Conservation (phyloP, 139 green algal species). For the Chlamydomonas urium region DNA sequence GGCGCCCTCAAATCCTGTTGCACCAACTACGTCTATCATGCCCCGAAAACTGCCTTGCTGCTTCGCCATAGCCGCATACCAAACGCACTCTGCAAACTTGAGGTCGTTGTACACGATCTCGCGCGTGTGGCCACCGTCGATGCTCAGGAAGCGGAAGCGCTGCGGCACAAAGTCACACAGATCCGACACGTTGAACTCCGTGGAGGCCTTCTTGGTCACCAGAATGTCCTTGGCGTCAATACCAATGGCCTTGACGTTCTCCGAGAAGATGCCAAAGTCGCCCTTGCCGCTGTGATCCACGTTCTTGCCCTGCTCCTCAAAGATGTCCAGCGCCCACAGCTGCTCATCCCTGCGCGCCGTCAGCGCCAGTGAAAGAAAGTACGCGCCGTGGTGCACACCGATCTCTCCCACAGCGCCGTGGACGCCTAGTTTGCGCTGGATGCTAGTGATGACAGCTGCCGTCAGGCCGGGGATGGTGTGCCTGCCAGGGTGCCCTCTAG, state of each 20-base stretch:
- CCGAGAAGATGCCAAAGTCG: constrained; percentile 6
- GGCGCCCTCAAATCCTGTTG: too few relatives aligned
- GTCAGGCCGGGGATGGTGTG: too few relatives aligned
- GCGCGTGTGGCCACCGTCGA: constrained; percentile 26
- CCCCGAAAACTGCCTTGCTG: too few relatives aligned
- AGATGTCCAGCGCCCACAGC: constrained; percentile 22
- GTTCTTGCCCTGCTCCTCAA: constrained; percentile 21
- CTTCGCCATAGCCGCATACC: too few relatives aligned
- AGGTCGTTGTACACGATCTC: constrained; percentile 21
- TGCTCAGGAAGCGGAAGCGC: constrained; percentile 14
- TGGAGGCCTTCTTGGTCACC: not conserved
- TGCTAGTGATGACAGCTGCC: too few relatives aligned
- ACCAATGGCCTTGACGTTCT: constrained; percentile 2
- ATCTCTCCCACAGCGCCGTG: constrained; percentile 24
- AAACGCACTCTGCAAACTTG: constrained; percentile 20
- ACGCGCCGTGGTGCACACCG: constrained; percentile 23
- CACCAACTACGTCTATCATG: too few relatives aligned
- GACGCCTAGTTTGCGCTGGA: constrained; percentile 20
- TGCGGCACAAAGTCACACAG: not conserved
- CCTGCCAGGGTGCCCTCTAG: too few relatives aligned
- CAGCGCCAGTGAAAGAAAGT: constrained; percentile 14
- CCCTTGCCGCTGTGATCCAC: constrained; percentile 16
- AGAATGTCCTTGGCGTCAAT: constrained; percentile 10
- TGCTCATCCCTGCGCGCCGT: constrained; percentile 15
- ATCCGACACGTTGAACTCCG: constrained; percentile 2